phyloP scores from a whole-genome alignment of 2,329 filamentous ascomycete species.

The Aspergillus terreus region DNA sequence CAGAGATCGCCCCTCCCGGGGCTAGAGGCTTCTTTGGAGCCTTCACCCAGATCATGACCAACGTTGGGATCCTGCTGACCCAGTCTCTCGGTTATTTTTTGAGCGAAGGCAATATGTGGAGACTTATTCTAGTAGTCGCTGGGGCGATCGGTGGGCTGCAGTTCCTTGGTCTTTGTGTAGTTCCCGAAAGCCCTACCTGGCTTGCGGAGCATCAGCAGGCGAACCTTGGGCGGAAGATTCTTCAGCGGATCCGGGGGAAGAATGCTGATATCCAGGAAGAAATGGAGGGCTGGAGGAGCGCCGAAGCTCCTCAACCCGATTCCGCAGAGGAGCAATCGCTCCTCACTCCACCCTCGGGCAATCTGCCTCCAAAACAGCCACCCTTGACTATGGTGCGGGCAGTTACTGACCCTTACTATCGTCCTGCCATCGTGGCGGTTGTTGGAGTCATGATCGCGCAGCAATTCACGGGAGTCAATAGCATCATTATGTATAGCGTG shows the following conservation, averaged over 20 bases:
- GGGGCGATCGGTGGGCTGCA: constrained; percentile 66
- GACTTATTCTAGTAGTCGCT: constrained; percentile 74
- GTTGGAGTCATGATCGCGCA: constrained; percentile 90
- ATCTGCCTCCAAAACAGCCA: constrained; percentile 62
- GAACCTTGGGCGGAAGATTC: constrained; percentile 59
- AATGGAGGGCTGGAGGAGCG: constrained; percentile 56
- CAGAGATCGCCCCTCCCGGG: constrained; percentile 75
- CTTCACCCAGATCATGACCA: constrained; percentile 89
- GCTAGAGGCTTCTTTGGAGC: constrained; percentile 74
- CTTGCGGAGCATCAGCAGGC: constrained; percentile 64
- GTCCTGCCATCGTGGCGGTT: constrained; percentile 74
- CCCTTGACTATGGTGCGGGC: constrained; percentile 65
- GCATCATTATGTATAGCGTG: constrained; percentile 97
- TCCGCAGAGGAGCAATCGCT: constrained; percentile 68
- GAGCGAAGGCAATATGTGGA: constrained; percentile 75
- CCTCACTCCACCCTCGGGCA: constrained; percentile 54
- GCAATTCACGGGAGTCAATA: constrained; percentile 92
- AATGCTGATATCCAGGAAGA: constrained; percentile 69
- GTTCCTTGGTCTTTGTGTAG: constrained; percentile 65
- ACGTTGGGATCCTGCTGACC: constrained; percentile 79
- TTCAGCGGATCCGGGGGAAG: constrained; percentile 73
- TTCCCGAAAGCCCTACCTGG: constrained; percentile 87
- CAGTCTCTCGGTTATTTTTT: constrained; percentile 85
- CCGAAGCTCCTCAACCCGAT: constrained; percentile 19
- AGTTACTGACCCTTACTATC: constrained; percentile 62